Base-by-base conservation (phyloP, 768 basidiomycete species). In the Leccinum imitatum region DNA sequence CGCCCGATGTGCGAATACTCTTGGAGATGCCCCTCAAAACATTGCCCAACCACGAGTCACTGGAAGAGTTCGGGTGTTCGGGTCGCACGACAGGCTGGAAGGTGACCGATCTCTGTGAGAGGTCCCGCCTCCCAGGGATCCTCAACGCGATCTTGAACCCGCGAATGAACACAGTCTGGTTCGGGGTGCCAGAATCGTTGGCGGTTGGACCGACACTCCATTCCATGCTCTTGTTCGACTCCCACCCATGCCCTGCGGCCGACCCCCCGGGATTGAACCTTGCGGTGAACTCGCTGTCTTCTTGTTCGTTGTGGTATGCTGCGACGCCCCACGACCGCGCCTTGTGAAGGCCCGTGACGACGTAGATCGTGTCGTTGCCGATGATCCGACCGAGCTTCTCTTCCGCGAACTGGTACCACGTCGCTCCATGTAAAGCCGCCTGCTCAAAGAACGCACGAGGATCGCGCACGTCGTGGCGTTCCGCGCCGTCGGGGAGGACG, bases 401-500 rank as follows among this genome's bases (percentile, higher is more conserved):
- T 57, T 71, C 67, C 9, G 65, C 72, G 21, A 71, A 72, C 31
- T 56, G 59, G 57, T 75, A 77, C 76, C 76, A 77, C 6, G 63
- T 56, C 14, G 56, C 57, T 0, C 69, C 75, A 56, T 76, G 52
- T 30, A 59, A 41, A 33, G 58, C 57, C 1, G 73, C 73, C 46
- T 70, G 70, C 14, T 68, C 64, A 6, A 65, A 62, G 41, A 77
- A 73, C 2, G 56, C 60, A 3, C n/a, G 50, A 13, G 59, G 53
- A 15, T 77, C 67, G 15, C 65, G 65, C 23, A 74, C 61, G 25
- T 72, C 69, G 17, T 68, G 63, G 54, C 64, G 48, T 17, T 60
- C 62, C 1, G 74, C 71, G 6, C 75, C 78, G 35, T 76, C 69
- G 0, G 77, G 76, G 44, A 78, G 69, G 21, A 72, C 53, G 9